Evolutionary conservation across 192 early-diverging fungal species (phyloP), one percentile per base, ranked within the genome.

Genomic region (Fimicolochytrium jonesii): DNA sequence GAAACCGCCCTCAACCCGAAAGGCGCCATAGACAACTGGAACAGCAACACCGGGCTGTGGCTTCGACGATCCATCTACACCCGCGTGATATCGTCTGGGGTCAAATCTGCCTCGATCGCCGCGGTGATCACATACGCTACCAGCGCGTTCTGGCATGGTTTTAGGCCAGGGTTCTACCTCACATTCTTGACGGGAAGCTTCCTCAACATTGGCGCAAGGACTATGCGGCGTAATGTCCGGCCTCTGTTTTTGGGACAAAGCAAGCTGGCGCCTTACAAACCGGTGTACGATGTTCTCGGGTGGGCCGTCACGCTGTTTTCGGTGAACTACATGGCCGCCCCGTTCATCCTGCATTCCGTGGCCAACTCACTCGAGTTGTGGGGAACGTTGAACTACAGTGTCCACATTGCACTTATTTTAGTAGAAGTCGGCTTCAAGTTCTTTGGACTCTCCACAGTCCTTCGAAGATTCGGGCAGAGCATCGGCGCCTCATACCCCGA

Each of bases 131-230:
- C 94, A 5, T 95, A 91, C 66, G 68, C 80, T 10, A 84, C 87
- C 3, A 91, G 89, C 30, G 91, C 95, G 13, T 81, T 95, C 55
- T 98, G 95, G 95, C 95, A 98, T 61, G 95, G 95, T 31, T 95
- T 95, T 72, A 87, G 88, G 61, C 88, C 90, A 9, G 76, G 72
- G 23, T 76, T 73, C 47, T 78, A 76, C 49, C 35, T 76, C n/a
- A 86, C 85, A 11, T 90, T 90, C 74, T 37, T 87, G 0, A 47
- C 77, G 11, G 86, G 78, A 22, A 77, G 84, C 0, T 61, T 87
- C 47, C 66, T 83, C n/a, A 77, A 78, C 53, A 82, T 73, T 9
- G 63, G 74, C 10, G 84, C 75, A 3, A 70, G 87, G 43, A 36
- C 70, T 1, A 25, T 92, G 30, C 85, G 90, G 39, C 77, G 85